These are phyloP conservation scores for Candida odintsovae DNA, from an alignment of 805 yeast species.

Conservation along the genomic window DNA sequence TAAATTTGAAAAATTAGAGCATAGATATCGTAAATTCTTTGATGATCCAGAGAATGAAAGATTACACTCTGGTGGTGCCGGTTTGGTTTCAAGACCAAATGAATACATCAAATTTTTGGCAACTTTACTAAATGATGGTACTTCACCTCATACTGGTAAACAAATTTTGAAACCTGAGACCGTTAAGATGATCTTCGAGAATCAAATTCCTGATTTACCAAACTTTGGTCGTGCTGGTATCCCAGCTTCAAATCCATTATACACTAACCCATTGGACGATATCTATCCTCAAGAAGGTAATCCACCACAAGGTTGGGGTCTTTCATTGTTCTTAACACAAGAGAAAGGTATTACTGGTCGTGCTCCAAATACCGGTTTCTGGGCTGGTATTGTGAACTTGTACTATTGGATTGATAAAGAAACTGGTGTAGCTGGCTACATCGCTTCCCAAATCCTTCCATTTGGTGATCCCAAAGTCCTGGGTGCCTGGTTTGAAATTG, in stretches of 20 bases:
- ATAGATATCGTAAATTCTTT: conserved; percentile 7
- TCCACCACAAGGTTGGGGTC: conserved; percentile 28
- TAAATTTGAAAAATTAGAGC: conserved; percentile 7
- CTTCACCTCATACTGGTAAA: conserved; percentile 29
- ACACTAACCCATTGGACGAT: conserved; percentile 15
- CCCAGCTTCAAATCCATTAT: conserved; percentile 7
- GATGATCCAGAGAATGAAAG: conserved; percentile 4
- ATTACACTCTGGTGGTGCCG: conserved; percentile 38
- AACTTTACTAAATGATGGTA: conserved; percentile 35
- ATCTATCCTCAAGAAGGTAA: conserved; percentile 21
- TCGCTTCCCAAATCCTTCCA: conserved; percentile 35
- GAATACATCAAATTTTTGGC: conserved; percentile 36
- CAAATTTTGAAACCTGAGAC: conserved; percentile 29
- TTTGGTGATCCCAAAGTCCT: conserved; percentile 22
- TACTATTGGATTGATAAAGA: conserved; percentile 37
- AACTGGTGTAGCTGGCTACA: conserved; percentile 34
- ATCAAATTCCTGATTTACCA: conserved; percentile 28
- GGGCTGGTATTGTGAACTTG: conserved; percentile 37
- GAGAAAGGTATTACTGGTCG: conserved; percentile 30
- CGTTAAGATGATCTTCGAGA: conserved; percentile 18
- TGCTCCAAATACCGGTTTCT: conserved; percentile 29
- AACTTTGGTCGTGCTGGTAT: conserved; percentile 16
- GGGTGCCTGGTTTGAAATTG: conserved; percentile 16
- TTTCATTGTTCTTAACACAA: conserved; percentile 25
- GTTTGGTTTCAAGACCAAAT: conserved; percentile 33